Evolutionary conservation across 2,329 filamentous ascomycete species (phyloP).

Genomic region (Cordyceps tenuipes): DNA sequence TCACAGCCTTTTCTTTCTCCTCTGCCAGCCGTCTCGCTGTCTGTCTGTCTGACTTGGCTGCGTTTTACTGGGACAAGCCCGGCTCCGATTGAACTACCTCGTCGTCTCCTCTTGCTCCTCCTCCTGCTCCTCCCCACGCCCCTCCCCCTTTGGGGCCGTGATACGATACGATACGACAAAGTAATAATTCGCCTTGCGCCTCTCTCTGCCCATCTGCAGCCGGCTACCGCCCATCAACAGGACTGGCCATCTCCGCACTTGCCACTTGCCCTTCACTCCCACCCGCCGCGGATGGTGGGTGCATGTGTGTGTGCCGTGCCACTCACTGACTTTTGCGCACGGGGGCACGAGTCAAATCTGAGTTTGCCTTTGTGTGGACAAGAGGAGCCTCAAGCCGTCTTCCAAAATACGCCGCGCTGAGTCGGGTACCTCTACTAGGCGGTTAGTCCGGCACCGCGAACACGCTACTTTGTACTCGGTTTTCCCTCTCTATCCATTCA

Average conservation of each 20-base stretch:
- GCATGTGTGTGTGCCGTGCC: background rate
- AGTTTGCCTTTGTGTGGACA: background rate
- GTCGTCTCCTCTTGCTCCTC: too few species aligned
- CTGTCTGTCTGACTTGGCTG: background rate
- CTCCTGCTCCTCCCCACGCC: background rate
- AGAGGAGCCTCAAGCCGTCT: background rate
- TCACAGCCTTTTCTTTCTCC: too few species aligned
- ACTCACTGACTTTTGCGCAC: conserved; percentile 6
- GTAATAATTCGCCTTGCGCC: background rate
- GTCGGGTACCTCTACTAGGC: background rate
- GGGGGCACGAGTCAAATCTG: conserved; percentile 9
- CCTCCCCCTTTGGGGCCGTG: background rate
- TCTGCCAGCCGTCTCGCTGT: too few species aligned
- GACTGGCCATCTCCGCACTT: background rate
- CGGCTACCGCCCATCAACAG: background rate
- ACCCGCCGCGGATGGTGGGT: conserved; percentile 2
- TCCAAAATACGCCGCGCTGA: background rate
- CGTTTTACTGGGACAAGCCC: background rate
- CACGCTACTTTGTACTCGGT: background rate
- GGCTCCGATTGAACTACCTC: conserved; percentile 5
- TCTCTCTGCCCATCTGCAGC: background rate
- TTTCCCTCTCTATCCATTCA: background rate
- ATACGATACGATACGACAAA: background rate
- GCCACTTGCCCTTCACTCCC: background rate
- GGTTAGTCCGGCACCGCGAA: background rate